Percentiles rank a stretch among this genome's conserved stretches.
phyloP scores from a whole-genome alignment of 352 stramenopile genomes.

The Phytophthora sojae region DNA sequence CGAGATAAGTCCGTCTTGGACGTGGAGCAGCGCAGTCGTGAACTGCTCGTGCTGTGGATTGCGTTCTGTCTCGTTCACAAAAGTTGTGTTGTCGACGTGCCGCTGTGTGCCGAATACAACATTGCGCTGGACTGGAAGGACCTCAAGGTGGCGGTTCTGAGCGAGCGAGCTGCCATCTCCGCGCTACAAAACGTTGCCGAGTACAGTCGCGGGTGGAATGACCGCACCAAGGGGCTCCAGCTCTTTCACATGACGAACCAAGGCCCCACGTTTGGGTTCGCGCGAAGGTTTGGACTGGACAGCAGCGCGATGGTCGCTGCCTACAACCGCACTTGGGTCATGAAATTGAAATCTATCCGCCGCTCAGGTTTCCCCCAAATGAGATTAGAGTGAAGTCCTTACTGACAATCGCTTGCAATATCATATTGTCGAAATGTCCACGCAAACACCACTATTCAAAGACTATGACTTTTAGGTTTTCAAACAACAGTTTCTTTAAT shows the following conservation, averaged over 20 bases:
- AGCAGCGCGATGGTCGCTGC: slow-evolving; percentile 16
- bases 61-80: slow-evolving; percentile 54
- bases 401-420: too few relatives aligned
- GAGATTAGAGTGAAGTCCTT: too few relatives aligned
- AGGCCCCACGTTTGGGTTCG: slow-evolving; percentile 49
- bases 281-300: slow-evolving; percentile 19
- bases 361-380: too few relatives aligned
- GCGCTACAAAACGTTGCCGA: slow-evolving; percentile 38
- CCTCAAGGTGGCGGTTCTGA: slow-evolving; percentile 48
- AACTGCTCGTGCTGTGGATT: slow-evolving; percentile 53
- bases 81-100: slow-evolving; percentile 9
- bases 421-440: too few relatives aligned
- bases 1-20: slow-evolving; percentile 20
- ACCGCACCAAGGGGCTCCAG: neutral
- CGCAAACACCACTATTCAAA: too few relatives aligned
- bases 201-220: slow-evolving; percentile 53
- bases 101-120: slow-evolving; percentile 37
- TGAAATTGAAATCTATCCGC: too few relatives aligned
- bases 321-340: slow-evolving; percentile 5
- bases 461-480: too few relatives aligned
- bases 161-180: slow-evolving; percentile 33
- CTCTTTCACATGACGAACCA: slow-evolving; percentile 56
- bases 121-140: slow-evolving; percentile 51
- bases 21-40: slow-evolving; percentile 51
- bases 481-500: neutral